These are phyloP conservation scores for Tetrahymena thermophila DNA, from an alignment of 73 alveolate genomes.

Conservation along the genomic window DNA sequence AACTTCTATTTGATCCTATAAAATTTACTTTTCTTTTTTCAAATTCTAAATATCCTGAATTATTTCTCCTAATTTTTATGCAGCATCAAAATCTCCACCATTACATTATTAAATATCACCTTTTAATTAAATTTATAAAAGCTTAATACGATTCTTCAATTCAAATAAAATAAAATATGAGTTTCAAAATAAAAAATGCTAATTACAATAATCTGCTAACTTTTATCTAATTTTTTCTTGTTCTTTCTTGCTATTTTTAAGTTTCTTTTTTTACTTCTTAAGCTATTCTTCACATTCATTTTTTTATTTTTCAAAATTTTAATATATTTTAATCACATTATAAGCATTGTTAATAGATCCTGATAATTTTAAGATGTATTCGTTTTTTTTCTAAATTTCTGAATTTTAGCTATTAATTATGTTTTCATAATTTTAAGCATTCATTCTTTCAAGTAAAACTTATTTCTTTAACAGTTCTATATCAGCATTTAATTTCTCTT, in stretches of 20 bases:
- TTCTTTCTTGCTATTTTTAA: not conserved
- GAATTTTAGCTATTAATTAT: not conserved
- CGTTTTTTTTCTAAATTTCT: not conserved
- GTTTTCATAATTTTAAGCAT: not conserved
- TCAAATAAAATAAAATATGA: not conserved
- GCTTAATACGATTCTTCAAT: not conserved
- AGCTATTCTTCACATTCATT: not conserved
- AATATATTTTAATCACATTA: not conserved
- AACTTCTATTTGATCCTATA: not conserved
- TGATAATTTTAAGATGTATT: not conserved
- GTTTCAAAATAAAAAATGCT: not conserved
- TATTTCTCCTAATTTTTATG: not conserved
- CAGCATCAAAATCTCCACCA: not conserved
- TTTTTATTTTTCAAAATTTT: not conserved
- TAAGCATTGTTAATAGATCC: not conserved
- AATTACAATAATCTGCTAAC: not conserved
- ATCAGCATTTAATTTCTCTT: not conserved
- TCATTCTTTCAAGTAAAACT: not conserved
- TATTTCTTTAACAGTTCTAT: not conserved
- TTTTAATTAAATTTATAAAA: no score
- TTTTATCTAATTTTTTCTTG: not conserved
- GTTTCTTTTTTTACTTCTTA: not conserved
- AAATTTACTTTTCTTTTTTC: not conserved
- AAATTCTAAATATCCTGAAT: not conserved
- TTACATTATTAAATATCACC: not conserved